These are phyloP conservation scores for Aspergillus phoenicis DNA, from an alignment of 2,329 filamentous ascomycete genomes.

Conservation along the genomic window DNA sequence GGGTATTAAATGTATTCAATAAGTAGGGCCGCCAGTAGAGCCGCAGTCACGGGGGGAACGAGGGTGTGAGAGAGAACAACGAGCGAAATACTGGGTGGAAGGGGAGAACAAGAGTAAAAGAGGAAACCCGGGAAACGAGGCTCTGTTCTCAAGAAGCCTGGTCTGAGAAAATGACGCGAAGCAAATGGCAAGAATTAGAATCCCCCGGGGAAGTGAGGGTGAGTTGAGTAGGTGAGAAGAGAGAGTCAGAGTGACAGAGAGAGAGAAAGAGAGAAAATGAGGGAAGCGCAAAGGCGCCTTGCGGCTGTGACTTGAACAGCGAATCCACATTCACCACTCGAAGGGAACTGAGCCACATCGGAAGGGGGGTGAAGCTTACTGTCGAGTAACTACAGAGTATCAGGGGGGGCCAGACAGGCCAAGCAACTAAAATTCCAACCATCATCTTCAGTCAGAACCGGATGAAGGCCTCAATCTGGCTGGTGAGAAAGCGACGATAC, in stretches of 20 bases:
- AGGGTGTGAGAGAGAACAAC: conserved; percentile 1
- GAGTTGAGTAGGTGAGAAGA: conserved; percentile 3
- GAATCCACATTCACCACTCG: not conserved
- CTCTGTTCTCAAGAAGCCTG: not conserved
- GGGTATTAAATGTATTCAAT: not conserved
- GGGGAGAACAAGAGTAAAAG: not conserved
- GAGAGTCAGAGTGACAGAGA: not conserved
- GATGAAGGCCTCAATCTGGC: not conserved
- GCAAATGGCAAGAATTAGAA: not conserved
- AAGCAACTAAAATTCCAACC: not conserved
- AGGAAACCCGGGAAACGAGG: conserved; percentile 2
- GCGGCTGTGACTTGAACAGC: not conserved
- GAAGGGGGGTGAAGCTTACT: not conserved
- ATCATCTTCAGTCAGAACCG: not conserved
- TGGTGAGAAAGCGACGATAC: not conserved
- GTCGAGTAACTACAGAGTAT: not conserved
- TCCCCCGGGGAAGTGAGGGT: conserved; percentile 1
- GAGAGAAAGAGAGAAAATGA: not conserved
- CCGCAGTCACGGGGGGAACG: conserved; percentile 3
- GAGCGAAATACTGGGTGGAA: not conserved
- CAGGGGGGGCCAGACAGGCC: not conserved
- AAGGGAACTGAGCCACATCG: conserved; percentile 9
- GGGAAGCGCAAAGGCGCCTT: conserved; percentile 15
- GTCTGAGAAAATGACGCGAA: conserved; percentile 3
- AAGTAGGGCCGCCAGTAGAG: not conserved